Percentiles rank a stretch among this genome's conserved stretches.
Evolutionary conservation across 352 stramenopile species (phyloP).

Genomic region (Pilasporangium apinafurcum): DNA sequence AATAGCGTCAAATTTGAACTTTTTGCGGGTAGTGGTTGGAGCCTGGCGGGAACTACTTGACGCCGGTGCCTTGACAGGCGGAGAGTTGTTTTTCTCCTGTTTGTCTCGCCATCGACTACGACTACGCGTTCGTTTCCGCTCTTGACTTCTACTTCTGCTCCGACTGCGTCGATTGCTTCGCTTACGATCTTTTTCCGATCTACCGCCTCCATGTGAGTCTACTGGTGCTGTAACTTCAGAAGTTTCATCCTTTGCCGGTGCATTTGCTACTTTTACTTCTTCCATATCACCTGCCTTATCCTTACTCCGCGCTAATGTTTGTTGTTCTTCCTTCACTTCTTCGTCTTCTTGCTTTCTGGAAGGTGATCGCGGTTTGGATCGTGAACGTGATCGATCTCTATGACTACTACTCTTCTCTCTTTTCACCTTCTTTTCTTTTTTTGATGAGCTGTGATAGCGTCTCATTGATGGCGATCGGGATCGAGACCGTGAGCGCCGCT

Average conservation of each 20-base stretch:
- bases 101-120: constrained; percentile 14
- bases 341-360: background rate
- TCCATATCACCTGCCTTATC: constrained; percentile 10
- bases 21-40: constrained; percentile 19
- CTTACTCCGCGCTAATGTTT: constrained; percentile 13
- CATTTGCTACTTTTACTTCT: background rate
- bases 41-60: constrained; percentile 4
- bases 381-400: constrained; percentile 5
- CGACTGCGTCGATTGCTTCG: constrained; percentile 13
- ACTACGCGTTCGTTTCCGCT: constrained; percentile 13
- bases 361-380: constrained; percentile 7
- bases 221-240: background rate
- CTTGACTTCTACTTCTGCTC: constrained; percentile 18
- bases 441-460: constrained; percentile 19
- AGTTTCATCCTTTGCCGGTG: background rate
- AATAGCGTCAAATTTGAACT: constrained; percentile 68
- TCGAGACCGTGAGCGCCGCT: constrained; percentile 12
- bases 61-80: constrained; percentile 8
- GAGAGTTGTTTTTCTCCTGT: background rate
- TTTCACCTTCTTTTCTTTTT: constrained; percentile 11
- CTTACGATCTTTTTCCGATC: constrained; percentile 3
- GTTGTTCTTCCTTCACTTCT: too few relatives aligned
- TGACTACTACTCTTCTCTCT: constrained; percentile 5
- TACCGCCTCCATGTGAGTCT: background rate
- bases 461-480: constrained; percentile 10